Evolutionary conservation across 176 grass and related monocot genomes (phyloP), one percentile per base, ranked within the genome.

Genomic region (Canna indica): DNA sequence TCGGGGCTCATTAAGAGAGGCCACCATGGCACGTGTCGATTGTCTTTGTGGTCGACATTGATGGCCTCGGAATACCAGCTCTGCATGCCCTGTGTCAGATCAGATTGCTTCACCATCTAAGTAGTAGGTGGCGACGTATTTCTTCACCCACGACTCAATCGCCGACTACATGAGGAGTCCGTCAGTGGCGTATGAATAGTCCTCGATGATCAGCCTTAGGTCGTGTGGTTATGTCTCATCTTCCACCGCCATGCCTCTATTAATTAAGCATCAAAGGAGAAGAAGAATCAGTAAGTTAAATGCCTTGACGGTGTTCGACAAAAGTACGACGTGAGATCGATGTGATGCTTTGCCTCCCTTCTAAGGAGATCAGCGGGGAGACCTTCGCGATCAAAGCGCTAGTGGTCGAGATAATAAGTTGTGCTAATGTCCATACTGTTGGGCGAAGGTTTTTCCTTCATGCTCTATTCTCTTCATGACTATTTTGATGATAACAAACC

Each of bases 311-410:
- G 16, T 24, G n/a, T 56, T 56, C 16, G n/a, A 22, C 2, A 16
- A 56, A 35, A 64, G 18, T 64, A 5, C 16, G 13, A 11, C 36
- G 8, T 65, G n/a, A n/a, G n/a, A n/a, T n/a, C n/a, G n/a, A n/a
- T n/a, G n/a, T n/a, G 32, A 24, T 22, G 13, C 16, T 4, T 26
- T 3, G 13, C 65, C 11, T 69, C 84, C 93, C 93, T 90, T 85
- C 86, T 68, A 65, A 97, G 89, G 68, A 97, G 86, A 59, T 97
- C 89, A 72, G 84, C 82, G n/a, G 94, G 93, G 80, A 97, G 88
- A 41, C 84, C 82, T 62, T 97, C 93, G 68, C 87, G 88, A 69
- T 97, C 93, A 60, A 97, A 75, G 3, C 93, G 84, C 88, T 86
- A 97, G 42, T 85, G 32, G 15, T 85, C 78, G 6, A 67, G 67